These are phyloP conservation scores for Musa balbisiana DNA, from an alignment of 202 grass and related monocot species.

Conservation along the genomic window DNA sequence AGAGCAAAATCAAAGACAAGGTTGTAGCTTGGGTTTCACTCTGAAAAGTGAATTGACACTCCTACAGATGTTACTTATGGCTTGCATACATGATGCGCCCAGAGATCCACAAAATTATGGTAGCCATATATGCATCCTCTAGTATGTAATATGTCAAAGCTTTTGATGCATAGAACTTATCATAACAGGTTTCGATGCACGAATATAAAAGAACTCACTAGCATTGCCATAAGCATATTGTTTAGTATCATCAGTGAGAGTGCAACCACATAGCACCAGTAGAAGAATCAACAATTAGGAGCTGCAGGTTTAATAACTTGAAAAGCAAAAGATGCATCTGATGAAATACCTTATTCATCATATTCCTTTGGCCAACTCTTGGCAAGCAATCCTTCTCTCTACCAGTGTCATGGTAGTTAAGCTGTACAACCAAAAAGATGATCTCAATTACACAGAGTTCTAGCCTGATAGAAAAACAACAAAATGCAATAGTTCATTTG, in stretches of 20 bases:
- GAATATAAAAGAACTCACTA: too few species aligned
- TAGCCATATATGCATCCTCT: background rate
- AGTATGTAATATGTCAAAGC: too few species aligned
- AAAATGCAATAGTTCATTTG: background rate
- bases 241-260: too few species aligned
- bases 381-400: slow-evolving; percentile 93
- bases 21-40: too few species aligned
- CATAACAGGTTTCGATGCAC: background rate
- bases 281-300: too few species aligned
- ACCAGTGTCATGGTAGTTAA: slow-evolving; percentile 90
- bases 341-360: slow-evolving; percentile 90
- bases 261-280: too few species aligned
- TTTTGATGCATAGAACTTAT: background rate
- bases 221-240: too few species aligned
- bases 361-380: slow-evolving; percentile 89
- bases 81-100: background rate
- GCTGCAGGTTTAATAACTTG: too few species aligned
- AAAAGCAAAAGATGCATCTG: background rate
- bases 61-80: background rate
- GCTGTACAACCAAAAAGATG: slow-evolving; percentile 36
- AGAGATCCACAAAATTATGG: too few species aligned
- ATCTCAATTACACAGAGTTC: background rate
- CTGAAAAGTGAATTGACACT: background rate
- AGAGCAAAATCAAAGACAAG: background rate
- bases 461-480: background rate